Conservation (phyloP, 148 eudicot genomes). For the Persicaria maculosa region DNA sequence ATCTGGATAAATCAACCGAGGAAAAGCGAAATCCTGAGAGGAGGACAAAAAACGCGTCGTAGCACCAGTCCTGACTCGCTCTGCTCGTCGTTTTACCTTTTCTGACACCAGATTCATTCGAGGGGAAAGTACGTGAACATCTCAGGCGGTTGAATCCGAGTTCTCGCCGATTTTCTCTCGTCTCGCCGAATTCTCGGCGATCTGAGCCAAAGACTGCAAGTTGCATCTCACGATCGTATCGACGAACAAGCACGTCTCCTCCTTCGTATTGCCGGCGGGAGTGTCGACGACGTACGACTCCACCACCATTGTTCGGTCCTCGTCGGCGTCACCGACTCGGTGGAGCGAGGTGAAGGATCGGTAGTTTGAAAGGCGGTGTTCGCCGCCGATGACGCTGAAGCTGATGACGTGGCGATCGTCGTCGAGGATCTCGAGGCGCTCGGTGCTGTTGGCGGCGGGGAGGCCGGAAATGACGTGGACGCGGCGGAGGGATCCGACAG, state of each 20-base stretch:
- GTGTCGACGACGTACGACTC: constrained; percentile 67
- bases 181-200: constrained; percentile 36
- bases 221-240: constrained; percentile 71
- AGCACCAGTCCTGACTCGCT: too few relatives aligned
- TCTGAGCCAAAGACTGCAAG: constrained; percentile 64
- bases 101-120: too few relatives aligned
- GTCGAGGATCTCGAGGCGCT: constrained; percentile 66
- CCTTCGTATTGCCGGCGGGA: constrained; percentile 58
- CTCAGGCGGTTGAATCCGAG: not conserved
- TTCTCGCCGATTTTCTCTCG: constrained; percentile 5
- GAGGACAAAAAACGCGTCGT: too few relatives aligned
- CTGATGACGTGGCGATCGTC: constrained; percentile 63
- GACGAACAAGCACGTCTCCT: constrained; percentile 59
- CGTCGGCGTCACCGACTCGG: constrained; percentile 23
- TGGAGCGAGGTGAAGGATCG: constrained; percentile 61
- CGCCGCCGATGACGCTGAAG: constrained; percentile 70
- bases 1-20: too few relatives aligned
- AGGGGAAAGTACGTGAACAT: too few relatives aligned
- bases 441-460: constrained; percentile 63
- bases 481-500: constrained; percentile 58
- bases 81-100: too few relatives aligned
- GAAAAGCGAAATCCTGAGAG: too few relatives aligned
- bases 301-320: constrained; percentile 39
- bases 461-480: constrained; percentile 64
- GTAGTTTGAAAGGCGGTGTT: constrained; percentile 64